Conservation (phyloP, 2,329 filamentous ascomycete species). For the Aspergillus texensis region DNA sequence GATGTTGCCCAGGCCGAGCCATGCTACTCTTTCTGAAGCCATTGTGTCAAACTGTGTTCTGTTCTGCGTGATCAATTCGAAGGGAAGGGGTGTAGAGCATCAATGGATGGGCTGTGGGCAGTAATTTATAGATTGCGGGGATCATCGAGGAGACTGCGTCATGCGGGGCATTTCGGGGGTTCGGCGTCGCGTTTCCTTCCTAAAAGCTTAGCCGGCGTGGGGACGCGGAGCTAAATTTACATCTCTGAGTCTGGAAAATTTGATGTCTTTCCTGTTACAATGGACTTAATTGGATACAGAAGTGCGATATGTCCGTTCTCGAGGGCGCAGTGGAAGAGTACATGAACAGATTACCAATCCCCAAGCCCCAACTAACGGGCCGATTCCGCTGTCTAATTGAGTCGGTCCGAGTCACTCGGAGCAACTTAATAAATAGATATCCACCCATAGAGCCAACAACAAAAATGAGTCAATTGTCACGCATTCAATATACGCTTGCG, state of each 20-base stretch:
- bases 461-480: neutral
- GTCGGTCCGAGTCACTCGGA: too few species aligned
- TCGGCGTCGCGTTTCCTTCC: neutral
- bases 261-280: neutral
- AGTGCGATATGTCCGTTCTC: neutral
- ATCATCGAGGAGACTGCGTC: neutral
- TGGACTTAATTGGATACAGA: neutral
- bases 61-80: neutral
- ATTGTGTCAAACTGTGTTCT: conserved; percentile 18
- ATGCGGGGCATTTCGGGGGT: conserved; percentile 1
- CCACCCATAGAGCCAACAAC: neutral
- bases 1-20: conserved; percentile 87
- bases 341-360: neutral
- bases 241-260: too few species aligned
- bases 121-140: neutral
- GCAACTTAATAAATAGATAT: too few species aligned
- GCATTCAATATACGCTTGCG: neutral
- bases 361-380: neutral
- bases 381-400: neutral
- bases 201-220: conserved; percentile 1
- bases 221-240: neutral
- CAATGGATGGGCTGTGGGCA: neutral
- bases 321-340: neutral
- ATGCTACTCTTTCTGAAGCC: conserved; percentile 61
- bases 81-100: conserved; percentile 6